Base-by-base conservation (phyloP, 73 alveolate genomes). In the Paramecium tetraurelia region DNA sequence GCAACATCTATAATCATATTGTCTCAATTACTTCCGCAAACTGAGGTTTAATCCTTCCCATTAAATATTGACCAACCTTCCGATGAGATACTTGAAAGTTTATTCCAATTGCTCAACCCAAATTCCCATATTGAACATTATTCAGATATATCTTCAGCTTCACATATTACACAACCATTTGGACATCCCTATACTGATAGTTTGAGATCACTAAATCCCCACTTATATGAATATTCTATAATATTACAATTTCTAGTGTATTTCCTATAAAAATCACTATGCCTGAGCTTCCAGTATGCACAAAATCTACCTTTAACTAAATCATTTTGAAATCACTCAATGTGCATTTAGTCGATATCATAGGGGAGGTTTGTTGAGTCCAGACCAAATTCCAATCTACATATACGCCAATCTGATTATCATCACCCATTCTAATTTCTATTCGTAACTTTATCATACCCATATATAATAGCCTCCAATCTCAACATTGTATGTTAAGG, bases 161-260 rank as follows among this genome's bases (percentile, higher is more conserved):
- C 43, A 35, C 90, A 80, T 4, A 58, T 63, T 8, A 24, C 41
- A 35, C 90, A 80, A 2, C 90, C 90, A 20, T 21, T 24, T 10
- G 90, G 90, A 20, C 90, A 80, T 46, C 46, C 18, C 16, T 80
- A 59, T 16, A 80, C 90, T 9, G 72, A 41, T 41, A 80, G 24
- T 9, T n/a, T 27, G 0, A 80, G 57, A 43, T 80, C 20, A 21
- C 90, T 80, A 11, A 80, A 20, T 27, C 76, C 90, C 90, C 90
- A 80, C 69, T 53, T 53, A n/a, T 18, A 53, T n/a, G 11, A 53
- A 53, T 18, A 53, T 53, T 18, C 22, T 53, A 53, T 12, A 3
- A 53, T 53, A 53, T 53, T 53, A 53, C 69, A 20, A 4, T 18
- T 18, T 53, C 69, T 16, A 4, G 5, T 22, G 11, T 18, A 1